Conservation (phyloP, 345 rosid species). For the Angophora floribunda region DNA sequence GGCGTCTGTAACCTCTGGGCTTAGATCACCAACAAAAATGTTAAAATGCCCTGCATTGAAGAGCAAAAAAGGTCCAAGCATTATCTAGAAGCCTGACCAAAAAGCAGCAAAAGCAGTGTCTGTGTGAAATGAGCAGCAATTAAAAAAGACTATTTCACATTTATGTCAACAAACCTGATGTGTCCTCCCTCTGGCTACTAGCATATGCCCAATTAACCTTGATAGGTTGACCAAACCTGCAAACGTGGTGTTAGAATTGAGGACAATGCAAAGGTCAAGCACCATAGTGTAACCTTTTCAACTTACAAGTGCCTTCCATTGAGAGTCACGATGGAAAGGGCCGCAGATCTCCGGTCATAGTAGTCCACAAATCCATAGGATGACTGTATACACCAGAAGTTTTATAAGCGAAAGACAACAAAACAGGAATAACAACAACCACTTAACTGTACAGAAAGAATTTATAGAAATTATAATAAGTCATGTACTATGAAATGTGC, state of each 20-base stretch:
- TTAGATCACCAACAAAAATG: conserved; percentile 90
- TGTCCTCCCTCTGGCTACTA: conserved; percentile 96
- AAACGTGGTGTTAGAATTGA: background rate
- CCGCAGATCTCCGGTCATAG: conserved; percentile 84
- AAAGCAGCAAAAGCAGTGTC: background rate
- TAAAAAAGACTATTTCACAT: background rate
- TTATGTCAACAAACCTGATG: conserved; percentile 58
- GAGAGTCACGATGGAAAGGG: conserved; percentile 62
- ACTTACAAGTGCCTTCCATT: conserved; percentile 91
- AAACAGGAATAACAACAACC: background rate
- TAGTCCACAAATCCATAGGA: conserved; percentile 93
- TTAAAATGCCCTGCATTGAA: conserved; percentile 57
- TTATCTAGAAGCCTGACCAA: background rate
- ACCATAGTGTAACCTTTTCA: background rate
- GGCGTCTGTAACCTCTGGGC: conserved; percentile 89
- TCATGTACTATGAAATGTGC: background rate
- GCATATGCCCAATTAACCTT: conserved; percentile 99
- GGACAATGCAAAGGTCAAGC: background rate
- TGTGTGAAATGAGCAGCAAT: background rate
- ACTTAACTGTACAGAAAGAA: background rate
- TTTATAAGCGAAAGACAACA: background rate
- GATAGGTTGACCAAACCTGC: conserved; percentile 98
- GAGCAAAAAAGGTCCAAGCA: background rate
- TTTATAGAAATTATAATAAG: background rate
- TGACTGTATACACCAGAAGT: conserved; percentile 36